A percentile compares a stretch with the other conserved stretches of the same genome.
These are phyloP conservation scores for Sechiopsis laciniata DNA, from an alignment of 306 rosid species.

Conservation along the genomic window DNA sequence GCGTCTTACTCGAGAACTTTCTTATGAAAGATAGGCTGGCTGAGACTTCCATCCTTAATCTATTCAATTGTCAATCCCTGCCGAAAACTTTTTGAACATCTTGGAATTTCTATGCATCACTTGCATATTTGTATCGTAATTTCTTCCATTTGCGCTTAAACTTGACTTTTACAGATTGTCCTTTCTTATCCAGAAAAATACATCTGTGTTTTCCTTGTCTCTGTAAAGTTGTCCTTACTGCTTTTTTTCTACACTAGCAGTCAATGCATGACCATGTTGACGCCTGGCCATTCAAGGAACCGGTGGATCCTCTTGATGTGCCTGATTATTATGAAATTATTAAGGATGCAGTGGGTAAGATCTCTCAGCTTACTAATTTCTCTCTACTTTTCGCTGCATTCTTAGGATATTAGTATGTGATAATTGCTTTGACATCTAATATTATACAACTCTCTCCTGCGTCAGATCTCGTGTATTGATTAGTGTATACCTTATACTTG, in stretches of 20 bases:
- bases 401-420: not conserved
- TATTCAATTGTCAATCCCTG: not conserved
- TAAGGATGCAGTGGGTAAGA: slow-evolving; percentile 91
- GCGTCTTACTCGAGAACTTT: not conserved
- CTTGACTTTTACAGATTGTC: no score
- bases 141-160: not conserved
- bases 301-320: slow-evolving; percentile 84
- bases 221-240: slow-evolving; percentile 14
- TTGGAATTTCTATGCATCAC: not conserved
- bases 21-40: not conserved
- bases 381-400: not conserved
- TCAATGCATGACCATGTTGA: slow-evolving; percentile 75
- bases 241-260: slow-evolving; percentile 35
- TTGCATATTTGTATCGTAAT: not conserved
- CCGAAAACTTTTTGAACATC: slow-evolving; percentile 1
- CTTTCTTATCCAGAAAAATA: not conserved
- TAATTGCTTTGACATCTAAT: not conserved
- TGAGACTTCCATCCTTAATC: not conserved
- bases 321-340: slow-evolving; percentile 94
- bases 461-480: slow-evolving; percentile 2
- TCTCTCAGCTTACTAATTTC: not conserved
- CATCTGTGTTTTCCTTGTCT: slow-evolving; percentile 5
- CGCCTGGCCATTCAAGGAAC: slow-evolving; percentile 98
- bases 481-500: not conserved
- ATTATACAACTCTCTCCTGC: not conserved